Percentiles rank a stretch among this genome's conserved stretches.
These are phyloP conservation scores for Escovopsis sp. DNA, from an alignment of 2,329 filamentous ascomycete species.

Conservation along the genomic window DNA sequence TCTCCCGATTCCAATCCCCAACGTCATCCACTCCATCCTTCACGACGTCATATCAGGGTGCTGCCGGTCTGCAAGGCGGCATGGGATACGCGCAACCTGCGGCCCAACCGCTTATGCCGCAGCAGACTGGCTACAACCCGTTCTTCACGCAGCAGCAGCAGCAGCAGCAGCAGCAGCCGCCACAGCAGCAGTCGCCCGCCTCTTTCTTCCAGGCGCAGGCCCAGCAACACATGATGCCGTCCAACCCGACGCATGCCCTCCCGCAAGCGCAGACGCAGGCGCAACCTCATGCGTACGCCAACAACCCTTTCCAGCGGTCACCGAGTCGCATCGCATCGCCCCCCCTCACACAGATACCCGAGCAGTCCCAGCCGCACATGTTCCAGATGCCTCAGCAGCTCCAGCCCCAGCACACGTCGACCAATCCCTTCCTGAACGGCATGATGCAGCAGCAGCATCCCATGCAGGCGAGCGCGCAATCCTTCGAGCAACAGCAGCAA, in stretches of 20 bases:
- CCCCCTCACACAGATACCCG: conserved; percentile 34
- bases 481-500: conserved; percentile 14
- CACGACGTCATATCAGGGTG: too few species aligned
- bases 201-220: conserved; percentile 17
- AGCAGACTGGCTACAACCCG: conserved; percentile 33
- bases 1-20: conserved; percentile 27
- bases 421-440: conserved; percentile 24
- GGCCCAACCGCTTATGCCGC: conserved; percentile 19
- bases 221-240: conserved; percentile 24
- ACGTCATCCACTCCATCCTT: conserved; percentile 25
- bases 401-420: conserved; percentile 15
- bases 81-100: conserved; percentile 27
- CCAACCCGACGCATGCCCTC: conserved; percentile 20
- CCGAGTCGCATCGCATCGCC: conserved; percentile 36
- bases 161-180: conserved; percentile 14
- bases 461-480: conserved; percentile 6
- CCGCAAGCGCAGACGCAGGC: conserved; percentile 12
- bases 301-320: conserved; percentile 35
- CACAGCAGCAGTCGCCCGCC: conserved; percentile 11
- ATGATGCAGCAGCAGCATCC: conserved; percentile 5
- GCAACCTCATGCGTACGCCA: conserved; percentile 19
- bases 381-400: conserved; percentile 20
- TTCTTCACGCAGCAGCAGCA: conserved; percentile 26
- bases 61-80: conserved; percentile 26
- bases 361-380: conserved; percentile 31